Percentiles rank a stretch among this genome's conserved stretches.
phyloP scores from a whole-genome alignment of 805 yeast genomes.

The Yarrowia sp. region DNA sequence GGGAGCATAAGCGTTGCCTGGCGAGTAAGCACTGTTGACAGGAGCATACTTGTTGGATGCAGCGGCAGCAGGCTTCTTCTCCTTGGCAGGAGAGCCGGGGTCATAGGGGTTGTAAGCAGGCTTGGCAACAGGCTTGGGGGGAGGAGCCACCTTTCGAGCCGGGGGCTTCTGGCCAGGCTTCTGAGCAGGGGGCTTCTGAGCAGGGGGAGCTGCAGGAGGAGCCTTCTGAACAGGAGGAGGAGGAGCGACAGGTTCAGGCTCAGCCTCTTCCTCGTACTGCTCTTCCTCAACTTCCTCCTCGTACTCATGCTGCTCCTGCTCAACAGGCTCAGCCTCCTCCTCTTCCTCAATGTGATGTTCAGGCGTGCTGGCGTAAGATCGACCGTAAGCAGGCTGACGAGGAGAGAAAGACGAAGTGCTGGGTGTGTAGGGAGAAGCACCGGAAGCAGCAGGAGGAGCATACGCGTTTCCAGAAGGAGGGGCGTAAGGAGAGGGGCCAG shows the following conservation, averaged over 20 bases:
- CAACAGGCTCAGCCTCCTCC: constrained; percentile 7
- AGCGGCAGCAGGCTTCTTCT: constrained; percentile 27
- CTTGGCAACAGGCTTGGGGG: constrained; percentile 15
- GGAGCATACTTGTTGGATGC: constrained; percentile 17
- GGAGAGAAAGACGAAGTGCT: constrained; percentile 18
- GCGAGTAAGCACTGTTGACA: constrained; percentile 14
- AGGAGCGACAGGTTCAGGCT: constrained; percentile 2
- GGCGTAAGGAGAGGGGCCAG: constrained; percentile 19
- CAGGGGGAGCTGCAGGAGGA: constrained; percentile 14
- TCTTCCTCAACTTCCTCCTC: neutral
- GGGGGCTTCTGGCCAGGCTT: constrained; percentile 13
- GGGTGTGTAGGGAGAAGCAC: constrained; percentile 5
- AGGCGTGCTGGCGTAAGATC: constrained; percentile 31
- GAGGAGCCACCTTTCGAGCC: constrained; percentile 34
- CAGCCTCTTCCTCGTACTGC: constrained; percentile 2
- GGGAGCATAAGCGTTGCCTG: constrained; percentile 21
- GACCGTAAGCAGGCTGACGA: constrained; percentile 28
- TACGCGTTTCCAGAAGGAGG: constrained; percentile 20
- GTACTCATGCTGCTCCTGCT: neutral
- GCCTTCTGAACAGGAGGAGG: constrained; percentile 13
- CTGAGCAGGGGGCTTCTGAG: constrained; percentile 1
- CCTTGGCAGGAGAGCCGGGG: constrained; percentile 17
- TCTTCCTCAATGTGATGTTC: constrained; percentile 31
- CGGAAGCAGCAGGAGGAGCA: constrained; percentile 14
- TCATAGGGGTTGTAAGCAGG: constrained; percentile 33